These are phyloP conservation scores for Teratosphaeria viscida DNA, from an alignment of 2,329 filamentous ascomycete species.

Conservation along the genomic window DNA sequence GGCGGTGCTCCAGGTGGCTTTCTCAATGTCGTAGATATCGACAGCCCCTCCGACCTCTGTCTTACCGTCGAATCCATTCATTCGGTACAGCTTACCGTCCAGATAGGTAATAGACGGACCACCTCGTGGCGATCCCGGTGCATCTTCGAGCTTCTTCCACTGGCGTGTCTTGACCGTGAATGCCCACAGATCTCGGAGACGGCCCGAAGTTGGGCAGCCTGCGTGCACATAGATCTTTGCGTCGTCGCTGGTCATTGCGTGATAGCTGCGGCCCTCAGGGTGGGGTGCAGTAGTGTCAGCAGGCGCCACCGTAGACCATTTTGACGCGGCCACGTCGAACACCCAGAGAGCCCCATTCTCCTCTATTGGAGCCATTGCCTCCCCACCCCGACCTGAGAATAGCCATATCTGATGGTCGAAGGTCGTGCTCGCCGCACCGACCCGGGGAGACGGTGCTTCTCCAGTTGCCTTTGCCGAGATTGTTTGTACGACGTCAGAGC, in stretches of 20 bases:
- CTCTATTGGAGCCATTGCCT: slow-evolving; percentile 59
- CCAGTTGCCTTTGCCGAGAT: background rate
- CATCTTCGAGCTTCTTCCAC: slow-evolving; percentile 59
- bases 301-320: slow-evolving; percentile 58
- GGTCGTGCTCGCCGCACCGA: slow-evolving; percentile 61
- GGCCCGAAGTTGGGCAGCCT: slow-evolving; percentile 55
- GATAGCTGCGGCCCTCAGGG: slow-evolving; percentile 61
- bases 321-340: slow-evolving; percentile 54
- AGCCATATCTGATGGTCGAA: slow-evolving; percentile 64
- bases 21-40: slow-evolving; percentile 45
- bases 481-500: background rate
- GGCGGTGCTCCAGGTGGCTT: slow-evolving; percentile 32
- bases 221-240: slow-evolving; percentile 69
- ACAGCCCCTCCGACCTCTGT: slow-evolving; percentile 60
- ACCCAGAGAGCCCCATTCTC: slow-evolving; percentile 68
- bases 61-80: slow-evolving; percentile 68
- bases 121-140: slow-evolving; percentile 55
- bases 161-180: slow-evolving; percentile 55
- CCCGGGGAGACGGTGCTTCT: slow-evolving; percentile 52
- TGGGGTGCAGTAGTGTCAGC: slow-evolving; percentile 30
- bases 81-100: slow-evolving; percentile 59
- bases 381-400: slow-evolving; percentile 67
- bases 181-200: slow-evolving; percentile 64
- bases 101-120: slow-evolving; percentile 58
- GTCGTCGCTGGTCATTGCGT: slow-evolving; percentile 55